Conservation (phyloP, 805 yeast species). For the Metschnikowia koreensis region DNA sequence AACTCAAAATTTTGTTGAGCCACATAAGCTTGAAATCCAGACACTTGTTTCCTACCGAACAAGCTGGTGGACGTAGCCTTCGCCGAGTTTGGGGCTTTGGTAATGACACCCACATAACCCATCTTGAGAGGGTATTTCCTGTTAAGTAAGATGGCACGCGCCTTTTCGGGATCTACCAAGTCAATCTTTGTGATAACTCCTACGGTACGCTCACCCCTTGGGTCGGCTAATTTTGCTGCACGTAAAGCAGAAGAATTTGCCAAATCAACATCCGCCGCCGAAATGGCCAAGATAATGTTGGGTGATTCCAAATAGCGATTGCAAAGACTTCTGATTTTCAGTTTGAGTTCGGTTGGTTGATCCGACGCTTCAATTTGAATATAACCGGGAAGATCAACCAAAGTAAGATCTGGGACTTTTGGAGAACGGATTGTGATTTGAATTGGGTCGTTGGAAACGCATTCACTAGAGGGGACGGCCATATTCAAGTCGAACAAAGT, state of each 20-base stretch:
- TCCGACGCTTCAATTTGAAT: constrained; percentile 96
- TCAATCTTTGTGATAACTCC: constrained; percentile 96
- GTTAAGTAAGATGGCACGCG: constrained; percentile 66
- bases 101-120: constrained; percentile 99
- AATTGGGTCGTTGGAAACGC: constrained; percentile 90
- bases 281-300: constrained; percentile 90
- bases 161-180: constrained; percentile 74
- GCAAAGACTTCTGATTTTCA: constrained; percentile 75
- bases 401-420: constrained; percentile 79
- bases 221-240: constrained; percentile 88
- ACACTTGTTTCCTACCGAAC: constrained; percentile 44
- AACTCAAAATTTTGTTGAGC: constrained; percentile 62
- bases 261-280: constrained; percentile 96
- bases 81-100: constrained; percentile 61
- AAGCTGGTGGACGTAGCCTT: constrained; percentile 27
- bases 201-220: constrained; percentile 90
- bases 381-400: constrained; percentile 96
- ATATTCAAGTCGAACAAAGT: constrained; percentile 84
- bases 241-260: constrained; percentile 94
- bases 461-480: constrained; percentile 85
- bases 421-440: constrained; percentile 90
- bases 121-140: constrained; percentile 84
- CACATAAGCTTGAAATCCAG: constrained; percentile 61
- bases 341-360: constrained; percentile 83
- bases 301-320: constrained; percentile 86